phyloP scores from a whole-genome alignment of 83 land plant species.

The Picea engelmannii region DNA sequence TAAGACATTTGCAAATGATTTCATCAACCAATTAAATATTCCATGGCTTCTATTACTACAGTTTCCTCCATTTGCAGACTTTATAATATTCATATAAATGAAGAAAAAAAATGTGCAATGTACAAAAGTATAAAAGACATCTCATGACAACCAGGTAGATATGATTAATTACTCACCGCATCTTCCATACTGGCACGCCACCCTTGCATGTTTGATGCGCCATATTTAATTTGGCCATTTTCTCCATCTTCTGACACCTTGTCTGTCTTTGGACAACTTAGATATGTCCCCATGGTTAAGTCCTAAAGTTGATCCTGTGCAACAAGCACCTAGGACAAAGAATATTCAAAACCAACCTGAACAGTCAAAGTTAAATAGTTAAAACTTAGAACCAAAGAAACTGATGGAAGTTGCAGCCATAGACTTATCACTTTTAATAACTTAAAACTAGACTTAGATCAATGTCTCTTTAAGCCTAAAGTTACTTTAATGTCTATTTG shows the following conservation, averaged over 20 bases:
- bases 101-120: background rate
- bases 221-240: constrained; percentile 68
- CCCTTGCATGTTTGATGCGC: constrained; percentile 91
- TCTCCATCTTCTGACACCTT: constrained; percentile 89
- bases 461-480: too few relatives aligned
- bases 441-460: too few relatives aligned
- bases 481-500: background rate
- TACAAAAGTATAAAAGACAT: background rate
- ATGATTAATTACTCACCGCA: constrained; percentile 62
- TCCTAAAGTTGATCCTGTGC: background rate
- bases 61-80: background rate
- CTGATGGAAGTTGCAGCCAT: background rate
- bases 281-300: constrained; percentile 74
- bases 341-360: background rate
- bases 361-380: background rate
- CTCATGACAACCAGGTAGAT: background rate
- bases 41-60: background rate
- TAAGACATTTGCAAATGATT: background rate
- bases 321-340: background rate
- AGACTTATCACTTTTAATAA: background rate
- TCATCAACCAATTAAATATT: background rate
- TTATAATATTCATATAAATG: background rate
- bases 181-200: constrained; percentile 98
- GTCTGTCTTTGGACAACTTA: constrained; percentile 88
- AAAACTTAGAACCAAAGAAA: background rate